Evolutionary conservation across 177 flowering plant genomes (phyloP).

Genomic region (Vitis hybrid): DNA sequence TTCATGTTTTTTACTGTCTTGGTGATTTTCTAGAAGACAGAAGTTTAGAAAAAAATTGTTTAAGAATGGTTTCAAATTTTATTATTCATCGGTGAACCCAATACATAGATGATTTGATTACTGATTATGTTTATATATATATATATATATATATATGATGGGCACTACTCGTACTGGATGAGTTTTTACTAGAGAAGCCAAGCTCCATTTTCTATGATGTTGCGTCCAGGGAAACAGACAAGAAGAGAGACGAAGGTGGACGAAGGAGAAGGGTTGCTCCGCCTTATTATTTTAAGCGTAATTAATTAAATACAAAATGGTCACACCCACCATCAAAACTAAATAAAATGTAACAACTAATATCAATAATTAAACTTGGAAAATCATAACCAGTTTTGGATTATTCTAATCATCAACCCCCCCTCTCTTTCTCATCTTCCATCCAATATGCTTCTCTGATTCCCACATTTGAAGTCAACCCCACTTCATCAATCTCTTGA

Average conservation of each 20-base stretch:
- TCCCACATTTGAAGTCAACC: conserved; percentile 44
- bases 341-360: neutral
- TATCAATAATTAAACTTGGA: conserved; percentile 3
- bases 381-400: conserved; percentile 8
- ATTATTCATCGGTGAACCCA: too few species aligned
- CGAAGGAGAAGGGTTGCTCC: conserved; percentile 38
- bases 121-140: too few species aligned
- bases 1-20: too few species aligned
- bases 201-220: conserved; percentile 24
- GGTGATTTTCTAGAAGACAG: too few species aligned
- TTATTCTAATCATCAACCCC: conserved; percentile 10
- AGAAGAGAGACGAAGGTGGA: conserved; percentile 37
- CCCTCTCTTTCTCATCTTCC: conserved; percentile 21
- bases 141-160: neutral
- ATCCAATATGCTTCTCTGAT: conserved; percentile 30
- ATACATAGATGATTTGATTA: too few species aligned
- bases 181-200: neutral
- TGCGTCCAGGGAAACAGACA: conserved; percentile 46
- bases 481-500: conserved; percentile 3
- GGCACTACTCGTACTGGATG: neutral
- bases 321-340: neutral
- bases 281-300: conserved; percentile 25
- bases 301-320: conserved; percentile 1
- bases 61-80: too few species aligned
- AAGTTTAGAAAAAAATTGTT: too few species aligned